Evolutionary conservation across 179 eudicot genomes (phyloP).

Genomic region (Corrigiola litoralis): DNA sequence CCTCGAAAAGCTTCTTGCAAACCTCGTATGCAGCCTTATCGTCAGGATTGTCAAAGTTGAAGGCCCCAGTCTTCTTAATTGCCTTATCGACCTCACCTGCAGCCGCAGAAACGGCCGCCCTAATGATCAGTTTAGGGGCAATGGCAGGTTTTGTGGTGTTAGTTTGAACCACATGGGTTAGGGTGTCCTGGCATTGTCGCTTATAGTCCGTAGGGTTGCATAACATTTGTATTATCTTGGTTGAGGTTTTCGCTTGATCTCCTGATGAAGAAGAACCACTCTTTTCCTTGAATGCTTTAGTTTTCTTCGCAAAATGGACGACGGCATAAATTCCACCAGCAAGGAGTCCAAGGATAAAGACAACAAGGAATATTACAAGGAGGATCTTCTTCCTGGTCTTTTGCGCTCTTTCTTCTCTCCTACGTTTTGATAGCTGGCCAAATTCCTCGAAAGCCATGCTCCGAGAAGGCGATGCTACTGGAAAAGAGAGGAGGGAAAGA

Average conservation of each 20-base stretch:
- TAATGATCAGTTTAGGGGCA: constrained; percentile 26
- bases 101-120: constrained; percentile 32
- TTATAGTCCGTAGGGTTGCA: constrained; percentile 63
- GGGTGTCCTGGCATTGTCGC: constrained; percentile 43
- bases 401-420: constrained; percentile 46
- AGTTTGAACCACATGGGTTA: constrained; percentile 33
- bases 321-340: constrained; percentile 35
- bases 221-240: constrained; percentile 39
- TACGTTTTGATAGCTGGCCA: constrained; percentile 57
- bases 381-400: constrained; percentile 34
- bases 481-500: not conserved
- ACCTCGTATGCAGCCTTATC: constrained; percentile 27
- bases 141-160: constrained; percentile 20
- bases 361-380: constrained; percentile 11
- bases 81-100: constrained; percentile 26
- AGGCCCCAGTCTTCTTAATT: constrained; percentile 1
- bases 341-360: constrained; percentile 27
- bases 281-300: not conserved
- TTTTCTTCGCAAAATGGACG: constrained; percentile 11
- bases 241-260: constrained; percentile 11
- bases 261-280: not conserved
- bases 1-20: constrained; percentile 42
- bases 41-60: constrained; percentile 26
- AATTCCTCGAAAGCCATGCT: constrained; percentile 78
- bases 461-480: not conserved